Base-by-base conservation (phyloP, 2,329 filamentous ascomycete species). In the Coniosporium tulheliwenetii region DNA sequence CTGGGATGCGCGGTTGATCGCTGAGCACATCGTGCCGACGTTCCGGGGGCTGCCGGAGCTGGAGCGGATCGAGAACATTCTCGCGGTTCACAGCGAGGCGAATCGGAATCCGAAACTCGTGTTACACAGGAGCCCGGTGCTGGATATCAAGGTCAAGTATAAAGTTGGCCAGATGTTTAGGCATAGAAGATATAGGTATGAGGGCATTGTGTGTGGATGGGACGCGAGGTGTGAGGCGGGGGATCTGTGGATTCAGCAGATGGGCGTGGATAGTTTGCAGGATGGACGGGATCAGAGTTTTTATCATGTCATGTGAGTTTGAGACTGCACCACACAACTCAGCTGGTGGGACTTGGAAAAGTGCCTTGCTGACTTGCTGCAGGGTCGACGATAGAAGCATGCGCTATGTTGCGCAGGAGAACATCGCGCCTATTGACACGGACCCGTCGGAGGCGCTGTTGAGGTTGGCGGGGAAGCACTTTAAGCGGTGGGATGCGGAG, bases 141-240 rank as follows among this genome's bases (percentile, higher is more conserved):
- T 33, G 19, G n/a, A 39, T 15, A 35, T 37, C 16, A 60, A 60
- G 26, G 73, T 85, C 39, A 70, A 63, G 44, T 89, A 76, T 57
- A 74, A 69, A 39, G 73, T 94, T 38, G 91, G 91, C 1, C 81
- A 93, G 50, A 71, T 94, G 5, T 93, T 96, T 55, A 72, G 71
- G 38, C 91, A 98, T 60, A 76, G 70, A 45, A 73, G 86, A 37
- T 94, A 91, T 56, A 66, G 71, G 14, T 94, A 89, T 56, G 66
- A 79, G 38, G 87, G 81, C 13, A 73, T 93, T 19, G 82, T 98
- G 43, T 84, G 81, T 10, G 87, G 87, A n/a, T 98, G 89, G 87
- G 79, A 82, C 39, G 62, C 64, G 12, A 66, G 69, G 46, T 80
- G 70, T 52, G 71, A 63, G 41, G 70, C 68, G 9, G 65, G 67